phyloP scores from a whole-genome alignment of 345 rosid species.

The Litchi chinensis region DNA sequence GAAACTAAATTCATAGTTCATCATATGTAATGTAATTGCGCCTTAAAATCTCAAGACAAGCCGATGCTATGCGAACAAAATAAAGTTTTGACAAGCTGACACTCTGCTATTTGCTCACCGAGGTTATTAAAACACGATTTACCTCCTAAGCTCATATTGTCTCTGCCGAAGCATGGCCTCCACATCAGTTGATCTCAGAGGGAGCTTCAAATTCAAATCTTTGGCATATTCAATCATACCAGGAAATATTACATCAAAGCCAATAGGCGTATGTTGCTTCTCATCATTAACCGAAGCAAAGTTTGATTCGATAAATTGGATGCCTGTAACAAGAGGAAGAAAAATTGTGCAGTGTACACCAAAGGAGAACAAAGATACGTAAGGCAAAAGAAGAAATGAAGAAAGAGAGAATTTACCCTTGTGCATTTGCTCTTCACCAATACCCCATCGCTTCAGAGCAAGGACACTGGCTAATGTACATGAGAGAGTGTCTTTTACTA shows the following conservation, averaged over 20 bases:
- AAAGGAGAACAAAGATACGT: background rate
- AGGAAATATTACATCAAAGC: conserved; percentile 81
- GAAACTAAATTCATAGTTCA: background rate
- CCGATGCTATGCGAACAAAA: background rate
- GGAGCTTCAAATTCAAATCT: conserved; percentile 61
- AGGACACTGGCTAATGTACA: conserved; percentile 79
- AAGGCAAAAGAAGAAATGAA: background rate
- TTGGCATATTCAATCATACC: conserved; percentile 78
- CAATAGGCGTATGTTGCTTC: conserved; percentile 55
- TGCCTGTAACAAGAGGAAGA: conserved; percentile 49
- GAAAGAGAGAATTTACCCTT: conserved; percentile 42
- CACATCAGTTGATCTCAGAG: conserved; percentile 46
- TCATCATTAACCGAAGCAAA: conserved; percentile 60
- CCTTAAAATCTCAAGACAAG: background rate
- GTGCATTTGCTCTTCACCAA: conserved; percentile 63
- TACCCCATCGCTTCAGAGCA: conserved; percentile 76
- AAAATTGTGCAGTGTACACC: background rate
- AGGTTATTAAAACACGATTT: background rate
- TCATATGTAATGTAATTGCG: background rate
- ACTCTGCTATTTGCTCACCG: background rate
- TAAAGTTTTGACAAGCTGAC: background rate
- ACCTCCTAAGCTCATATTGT: conserved; percentile 65
- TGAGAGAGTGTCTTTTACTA: conserved; percentile 63
- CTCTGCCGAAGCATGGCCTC: conserved; percentile 53
- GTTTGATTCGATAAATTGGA: conserved; percentile 61